Evolutionary conservation across 2,329 filamentous ascomycete genomes (phyloP), one percentile per base, ranked within the genome.

Genomic region (Trichothecium sympodiale): DNA sequence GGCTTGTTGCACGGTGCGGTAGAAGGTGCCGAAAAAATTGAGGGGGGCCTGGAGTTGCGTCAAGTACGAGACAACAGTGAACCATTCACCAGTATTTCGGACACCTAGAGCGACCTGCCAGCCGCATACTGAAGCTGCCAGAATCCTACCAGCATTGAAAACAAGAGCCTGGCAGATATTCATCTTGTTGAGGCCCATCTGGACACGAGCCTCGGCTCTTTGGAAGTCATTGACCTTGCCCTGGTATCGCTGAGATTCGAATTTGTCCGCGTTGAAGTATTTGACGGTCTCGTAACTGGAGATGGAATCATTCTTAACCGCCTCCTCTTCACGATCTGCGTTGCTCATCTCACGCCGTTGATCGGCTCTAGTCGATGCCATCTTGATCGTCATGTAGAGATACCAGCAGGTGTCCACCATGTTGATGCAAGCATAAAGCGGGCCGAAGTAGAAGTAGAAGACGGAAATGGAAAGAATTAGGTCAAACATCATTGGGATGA

Each of bases 261-360:
- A 88, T 3, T 74, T 66, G 51, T 89, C 84, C 7, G 83, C 83
- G 47, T 89, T 89, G 67, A 91, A 91, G 51, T 89, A 89, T 54
- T 89, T 91, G 53, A 89, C 84, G 2, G 83, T 89, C 62, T 98
- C 91, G 56, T 96, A 98, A n/a, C 87, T 94, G 42, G 91, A 87
- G 65, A 98, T 91, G 1, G 91, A 96, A 57, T 98, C 91, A 54
- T 95, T 96, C 61, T 96, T 96, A 47, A 96, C 87, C 6, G 91
- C 91, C 58, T 95, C 89, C 60, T 95, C 87, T 60, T 95, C 87
- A 43, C 91, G 75, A 46, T 91, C 87, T 12, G 87, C 85, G 54
- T 95, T 96, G 34, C 89, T 89, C 82, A 95, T 95, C 51, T 89
- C 77, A 41, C 91, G 76, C 48, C 91, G 78, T 49, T 94, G 85